These are phyloP conservation scores for Raffaelea albimanens DNA, from an alignment of 2,329 filamentous ascomycete genomes.

Conservation along the genomic window DNA sequence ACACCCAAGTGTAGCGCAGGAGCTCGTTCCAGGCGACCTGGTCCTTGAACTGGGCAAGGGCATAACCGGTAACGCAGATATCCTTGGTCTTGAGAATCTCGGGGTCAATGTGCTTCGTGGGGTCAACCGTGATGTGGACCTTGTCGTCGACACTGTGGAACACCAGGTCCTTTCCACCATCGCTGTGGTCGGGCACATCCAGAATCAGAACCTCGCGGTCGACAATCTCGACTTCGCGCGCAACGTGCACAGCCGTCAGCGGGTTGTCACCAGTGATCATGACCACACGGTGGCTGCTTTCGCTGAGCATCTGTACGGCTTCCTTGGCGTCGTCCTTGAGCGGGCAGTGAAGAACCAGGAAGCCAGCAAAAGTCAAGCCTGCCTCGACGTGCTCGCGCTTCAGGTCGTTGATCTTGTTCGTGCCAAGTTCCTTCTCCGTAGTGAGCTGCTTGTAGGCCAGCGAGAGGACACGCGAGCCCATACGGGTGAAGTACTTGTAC, in stretches of 20 bases:
- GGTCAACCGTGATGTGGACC: conserved; percentile 75
- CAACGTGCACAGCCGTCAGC: conserved; percentile 90
- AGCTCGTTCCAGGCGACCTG: conserved; percentile 68
- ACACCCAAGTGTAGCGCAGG: conserved; percentile 89
- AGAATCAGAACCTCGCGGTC: conserved; percentile 91
- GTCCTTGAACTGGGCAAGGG: conserved; percentile 77
- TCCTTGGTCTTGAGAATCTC: conserved; percentile 80
- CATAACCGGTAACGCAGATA: conserved; percentile 92
- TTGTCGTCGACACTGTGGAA: conserved; percentile 96
- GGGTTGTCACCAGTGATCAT: conserved; percentile 99
- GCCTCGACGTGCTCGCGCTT: conserved; percentile 88
- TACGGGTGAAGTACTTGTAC: conserved; percentile 94
- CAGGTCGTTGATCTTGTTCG: conserved; percentile 81
- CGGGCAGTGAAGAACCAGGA: conserved; percentile 89
- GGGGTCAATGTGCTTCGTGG: conserved; percentile 67
- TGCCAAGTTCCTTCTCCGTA: conserved; percentile 68
- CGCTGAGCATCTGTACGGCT: conserved; percentile 92
- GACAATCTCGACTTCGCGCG: conserved; percentile 91
- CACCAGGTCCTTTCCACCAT: conserved; percentile 67
- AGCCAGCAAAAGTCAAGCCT: conserved; percentile 81
- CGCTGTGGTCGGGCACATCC: conserved; percentile 86
- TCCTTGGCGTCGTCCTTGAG: conserved; percentile 94
- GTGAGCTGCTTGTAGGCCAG: conserved; percentile 91
- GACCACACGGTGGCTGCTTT: conserved; percentile 95
- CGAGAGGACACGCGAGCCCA: conserved; percentile 87